These are phyloP conservation scores for Alternaria metachromatica DNA, from an alignment of 2,329 filamentous ascomycete genomes.

Conservation along the genomic window DNA sequence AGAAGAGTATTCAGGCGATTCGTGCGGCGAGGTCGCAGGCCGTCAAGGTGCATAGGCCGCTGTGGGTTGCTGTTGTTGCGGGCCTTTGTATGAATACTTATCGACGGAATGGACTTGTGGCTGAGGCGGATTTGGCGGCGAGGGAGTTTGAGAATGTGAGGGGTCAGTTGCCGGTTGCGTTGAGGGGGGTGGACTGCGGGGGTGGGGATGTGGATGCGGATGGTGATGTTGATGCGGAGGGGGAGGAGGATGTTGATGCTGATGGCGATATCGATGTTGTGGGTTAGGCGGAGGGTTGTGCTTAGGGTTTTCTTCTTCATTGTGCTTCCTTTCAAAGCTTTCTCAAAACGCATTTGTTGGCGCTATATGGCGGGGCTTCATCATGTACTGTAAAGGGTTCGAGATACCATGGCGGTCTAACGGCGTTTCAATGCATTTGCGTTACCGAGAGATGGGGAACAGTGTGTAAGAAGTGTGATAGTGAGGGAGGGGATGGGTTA, in stretches of 20 bases:
- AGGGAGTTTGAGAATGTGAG: slow-evolving; percentile 29
- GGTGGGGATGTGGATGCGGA: slow-evolving; percentile 31
- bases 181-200: slow-evolving; percentile 25
- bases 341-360: neutral
- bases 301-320: neutral
- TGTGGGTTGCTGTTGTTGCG: slow-evolving; percentile 43
- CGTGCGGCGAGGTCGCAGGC: slow-evolving; percentile 37
- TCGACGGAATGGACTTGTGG: slow-evolving; percentile 32
- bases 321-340: neutral
- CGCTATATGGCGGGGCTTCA: neutral
- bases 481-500: too few relatives aligned
- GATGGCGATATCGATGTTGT: neutral
- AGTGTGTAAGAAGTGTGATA: too few relatives aligned
- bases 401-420: neutral
- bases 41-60: slow-evolving; percentile 24
- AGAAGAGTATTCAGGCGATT: slow-evolving; percentile 59
- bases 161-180: slow-evolving; percentile 28
- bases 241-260: neutral
- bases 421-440: neutral
- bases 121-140: slow-evolving; percentile 32
- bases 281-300: neutral
- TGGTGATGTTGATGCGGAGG: slow-evolving; percentile 25
- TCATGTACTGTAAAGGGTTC: neutral
- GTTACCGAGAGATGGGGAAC: too few relatives aligned
- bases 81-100: slow-evolving; percentile 42